Conservation (phyloP, 164 flowering plant genomes). For the Piper betle region DNA sequence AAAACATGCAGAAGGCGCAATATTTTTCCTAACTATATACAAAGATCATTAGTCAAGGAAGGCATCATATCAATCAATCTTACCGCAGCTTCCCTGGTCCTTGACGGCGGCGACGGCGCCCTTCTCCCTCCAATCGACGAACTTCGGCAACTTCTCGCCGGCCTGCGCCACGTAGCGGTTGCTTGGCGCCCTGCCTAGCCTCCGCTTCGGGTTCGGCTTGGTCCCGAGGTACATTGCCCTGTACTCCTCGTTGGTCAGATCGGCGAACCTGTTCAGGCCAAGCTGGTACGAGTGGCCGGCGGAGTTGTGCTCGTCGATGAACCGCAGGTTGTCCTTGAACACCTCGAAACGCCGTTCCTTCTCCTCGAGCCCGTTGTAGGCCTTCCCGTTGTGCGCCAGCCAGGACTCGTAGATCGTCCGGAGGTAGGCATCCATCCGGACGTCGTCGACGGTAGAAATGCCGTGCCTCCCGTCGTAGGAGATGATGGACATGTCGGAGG, state of each 20-base stretch:
- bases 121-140: constrained; percentile 71
- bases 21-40: too few relatives aligned
- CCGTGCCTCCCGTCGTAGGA: constrained; percentile 7
- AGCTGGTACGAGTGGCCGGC: constrained; percentile 33
- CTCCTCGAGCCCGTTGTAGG: constrained; percentile 47
- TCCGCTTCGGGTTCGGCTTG: constrained; percentile 26
- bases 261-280: constrained; percentile 70
- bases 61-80: constrained; percentile 4
- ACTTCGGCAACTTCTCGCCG: constrained; percentile 66
- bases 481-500: constrained; percentile 28
- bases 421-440: constrained; percentile 34
- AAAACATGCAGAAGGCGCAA: too few relatives aligned
- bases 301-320: constrained; percentile 63
- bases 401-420: constrained; percentile 36
- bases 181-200: constrained; percentile 18
- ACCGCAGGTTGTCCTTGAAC: constrained; percentile 40
- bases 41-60: too few relatives aligned
- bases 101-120: constrained; percentile 71
- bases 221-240: constrained; percentile 46
- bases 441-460: background rate
- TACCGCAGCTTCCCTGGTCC: constrained; percentile 89
- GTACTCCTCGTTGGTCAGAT: constrained; percentile 72
- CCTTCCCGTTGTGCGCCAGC: constrained; percentile 42
- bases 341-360: constrained; percentile 12
- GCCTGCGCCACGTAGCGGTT: constrained; percentile 31